These are phyloP conservation scores for Linnemannia elongata DNA, from an alignment of 192 early-diverging fungal species.

Conservation along the genomic window DNA sequence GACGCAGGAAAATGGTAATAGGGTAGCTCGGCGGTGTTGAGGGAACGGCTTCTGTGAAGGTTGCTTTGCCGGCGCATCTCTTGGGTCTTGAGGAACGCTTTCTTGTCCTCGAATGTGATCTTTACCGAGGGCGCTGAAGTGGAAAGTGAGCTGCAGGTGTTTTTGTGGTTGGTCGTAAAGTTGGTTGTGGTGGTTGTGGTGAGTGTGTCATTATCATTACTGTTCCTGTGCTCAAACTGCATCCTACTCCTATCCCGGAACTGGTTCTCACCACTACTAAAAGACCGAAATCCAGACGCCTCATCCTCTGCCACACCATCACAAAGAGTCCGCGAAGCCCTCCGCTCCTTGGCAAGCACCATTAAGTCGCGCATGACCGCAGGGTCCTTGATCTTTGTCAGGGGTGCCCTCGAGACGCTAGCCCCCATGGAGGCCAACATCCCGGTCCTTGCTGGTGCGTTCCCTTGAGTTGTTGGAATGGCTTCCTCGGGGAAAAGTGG, in stretches of 20 bases:
- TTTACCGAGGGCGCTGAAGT: not conserved
- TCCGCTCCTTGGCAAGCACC: slow-evolving; percentile 12
- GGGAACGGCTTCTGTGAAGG: not conserved
- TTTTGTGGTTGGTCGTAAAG: not conserved
- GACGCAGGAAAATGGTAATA: not conserved
- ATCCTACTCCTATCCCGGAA: not conserved
- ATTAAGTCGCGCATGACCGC: slow-evolving; percentile 12
- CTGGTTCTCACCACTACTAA: not conserved
- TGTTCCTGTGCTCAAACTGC: not conserved
- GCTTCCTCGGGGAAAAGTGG: too few relatives aligned
- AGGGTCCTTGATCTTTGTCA: slow-evolving; percentile 29
- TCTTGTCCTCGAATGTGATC: slow-evolving; percentile 26
- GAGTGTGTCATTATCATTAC: not conserved
- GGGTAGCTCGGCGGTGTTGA: not conserved
- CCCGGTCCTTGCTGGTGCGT: not conserved
- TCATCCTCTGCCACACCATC: not conserved
- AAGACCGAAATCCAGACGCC: too few relatives aligned
- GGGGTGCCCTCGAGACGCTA: not conserved
- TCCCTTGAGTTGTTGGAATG: too few relatives aligned
- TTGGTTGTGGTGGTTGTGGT: not conserved
- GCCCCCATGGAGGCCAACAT: not conserved
- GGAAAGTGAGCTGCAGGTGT: not conserved
- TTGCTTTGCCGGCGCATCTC: slow-evolving; percentile 8
- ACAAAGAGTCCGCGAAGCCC: not conserved
- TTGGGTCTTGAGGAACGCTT: slow-evolving; percentile 18